Base-by-base conservation (phyloP, 768 basidiomycete species). In the Russula brevipes region DNA sequence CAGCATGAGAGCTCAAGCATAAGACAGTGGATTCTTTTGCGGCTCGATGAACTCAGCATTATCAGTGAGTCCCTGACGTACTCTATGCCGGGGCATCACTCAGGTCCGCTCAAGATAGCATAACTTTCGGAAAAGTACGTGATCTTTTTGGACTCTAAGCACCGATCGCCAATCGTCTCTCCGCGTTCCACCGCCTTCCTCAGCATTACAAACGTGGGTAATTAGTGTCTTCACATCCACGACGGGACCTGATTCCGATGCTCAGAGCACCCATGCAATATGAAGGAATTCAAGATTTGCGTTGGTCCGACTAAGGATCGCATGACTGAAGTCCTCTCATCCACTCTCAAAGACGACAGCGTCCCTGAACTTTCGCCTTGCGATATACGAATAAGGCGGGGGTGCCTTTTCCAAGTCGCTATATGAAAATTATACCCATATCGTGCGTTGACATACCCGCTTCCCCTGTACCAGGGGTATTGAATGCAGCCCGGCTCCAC, bases 221-320 rank as follows among this genome's bases (percentile, higher is more conserved):
- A 42, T 49, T 14, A 35, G 53, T 2, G 47, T 57, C 36, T 54
- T 56, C 55, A 41, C 35, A 42, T 46, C 41, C 63, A 61, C 51
- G 14, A 36, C 24, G 16, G 46, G 24, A 39, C 51, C 62, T 56
- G 54, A 69, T 68, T n/a, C 19, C 47, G 12, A 63, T 33, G 16
- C 62, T n/a, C 63, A 91, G 89, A 81, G 19, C 89, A 91, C 73
- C 88, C 89, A 38, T 92, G 91, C 70, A 91, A 91, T 69, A 85
- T 89, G 85, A 89, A 89, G 70, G 88, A 91, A 60, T 88, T 92
- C 77, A 86, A 85, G 71, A 70, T 91, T 11, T 85, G 82, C 61
- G 81, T 85, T 19, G 91, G 89, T 6, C 74, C 81, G 44, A 78
- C 81, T 30, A 79, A 82, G 63, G 85, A 89, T 67, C 81, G 82